Evolutionary conservation across 2,329 filamentous ascomycete genomes (phyloP).

Genomic region (Aspergillus floridensis): DNA sequence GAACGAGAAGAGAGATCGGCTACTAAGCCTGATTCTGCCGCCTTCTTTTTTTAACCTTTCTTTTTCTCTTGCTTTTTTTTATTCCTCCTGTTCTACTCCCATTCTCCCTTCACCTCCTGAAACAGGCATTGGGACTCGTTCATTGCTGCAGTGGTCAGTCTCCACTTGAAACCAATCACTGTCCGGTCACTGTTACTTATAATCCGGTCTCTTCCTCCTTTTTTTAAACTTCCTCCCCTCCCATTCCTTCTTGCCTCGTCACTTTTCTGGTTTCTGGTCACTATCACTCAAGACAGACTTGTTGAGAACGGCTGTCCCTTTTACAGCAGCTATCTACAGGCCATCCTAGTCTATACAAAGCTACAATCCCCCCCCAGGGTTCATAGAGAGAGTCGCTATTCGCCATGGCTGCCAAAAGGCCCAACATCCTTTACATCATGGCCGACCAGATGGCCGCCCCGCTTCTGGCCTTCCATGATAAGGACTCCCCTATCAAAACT

Average conservation of each 20-base stretch:
- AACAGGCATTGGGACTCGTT: not conserved
- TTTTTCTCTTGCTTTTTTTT: not conserved
- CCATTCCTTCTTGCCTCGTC: not conserved
- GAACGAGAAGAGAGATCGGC: not conserved
- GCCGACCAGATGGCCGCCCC: constrained; percentile 92
- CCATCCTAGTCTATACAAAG: not conserved
- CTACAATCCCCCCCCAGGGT: not conserved
- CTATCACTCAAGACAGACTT: not conserved
- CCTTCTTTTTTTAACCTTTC: not conserved
- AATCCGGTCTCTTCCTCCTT: not conserved
- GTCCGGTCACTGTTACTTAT: not conserved
- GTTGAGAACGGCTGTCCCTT: not conserved
- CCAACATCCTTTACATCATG: constrained; percentile 92
- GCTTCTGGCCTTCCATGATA: constrained; percentile 87
- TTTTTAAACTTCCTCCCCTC: not conserved
- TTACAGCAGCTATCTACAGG: not conserved
- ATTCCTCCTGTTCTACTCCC: not conserved
- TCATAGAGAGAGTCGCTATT: not conserved
- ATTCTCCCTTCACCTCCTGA: not conserved
- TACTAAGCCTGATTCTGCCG: not conserved
- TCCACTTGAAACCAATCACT: not conserved
- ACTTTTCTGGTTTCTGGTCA: not conserved
- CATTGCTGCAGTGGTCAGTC: not conserved
- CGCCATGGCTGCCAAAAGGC: constrained; percentile 50
- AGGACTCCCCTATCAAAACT: constrained; percentile 83